Base-by-base conservation (phyloP, 306 rosid genomes). In the Trichosanthes cucumerina region DNA sequence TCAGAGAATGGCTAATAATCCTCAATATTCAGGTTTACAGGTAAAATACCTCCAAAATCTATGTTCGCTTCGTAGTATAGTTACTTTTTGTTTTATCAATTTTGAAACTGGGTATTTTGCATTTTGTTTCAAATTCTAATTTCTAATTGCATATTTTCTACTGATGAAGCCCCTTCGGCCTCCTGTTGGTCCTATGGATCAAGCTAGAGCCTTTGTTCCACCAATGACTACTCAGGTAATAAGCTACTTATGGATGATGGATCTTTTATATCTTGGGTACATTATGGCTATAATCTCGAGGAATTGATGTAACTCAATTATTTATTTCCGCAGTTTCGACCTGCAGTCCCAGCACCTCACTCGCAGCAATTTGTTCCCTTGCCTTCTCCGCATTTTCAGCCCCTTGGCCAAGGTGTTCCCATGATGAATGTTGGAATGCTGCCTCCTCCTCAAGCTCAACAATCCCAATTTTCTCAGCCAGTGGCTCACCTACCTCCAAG, bases 171-270 rank as follows among this genome's bases (percentile, higher is more conserved):
- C 93, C 86, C 81, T 88, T 75, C 92, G 92, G 84, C 93, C 92
- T 82, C 92, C 93, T 7, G 75, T 84, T 69, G 91, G 93, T 89
- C 75, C 91, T 24, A 79, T 87, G 90, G 98, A 93, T 72, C 93
- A 95, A 78, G 91, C 88, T 57, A 90, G 92, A 80, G 78, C 81
- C 79, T 86, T 86, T 50, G 80, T 19, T 84, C 91, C 92, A 8
- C 87, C 91, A 2, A 89, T 90, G 91, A 63, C 93, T 75, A 86
- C 86, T 82, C 98, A 92, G 81, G 98, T 93, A 88, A 91, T 60
- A 16, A 81, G 77, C 70, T 60, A 60, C 76, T 76, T 49, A 75
- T 63, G 46, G 13, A 56, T 12, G n/a, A 8, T 4, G 14, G 63
- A 78, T 38, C 23, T 77, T 18, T 26, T 19, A 58, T 7, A 14